Percentiles rank a stretch among this genome's conserved stretches.
Evolutionary conservation across 345 rosid genomes (phyloP).

Genomic region (Acer negundo): DNA sequence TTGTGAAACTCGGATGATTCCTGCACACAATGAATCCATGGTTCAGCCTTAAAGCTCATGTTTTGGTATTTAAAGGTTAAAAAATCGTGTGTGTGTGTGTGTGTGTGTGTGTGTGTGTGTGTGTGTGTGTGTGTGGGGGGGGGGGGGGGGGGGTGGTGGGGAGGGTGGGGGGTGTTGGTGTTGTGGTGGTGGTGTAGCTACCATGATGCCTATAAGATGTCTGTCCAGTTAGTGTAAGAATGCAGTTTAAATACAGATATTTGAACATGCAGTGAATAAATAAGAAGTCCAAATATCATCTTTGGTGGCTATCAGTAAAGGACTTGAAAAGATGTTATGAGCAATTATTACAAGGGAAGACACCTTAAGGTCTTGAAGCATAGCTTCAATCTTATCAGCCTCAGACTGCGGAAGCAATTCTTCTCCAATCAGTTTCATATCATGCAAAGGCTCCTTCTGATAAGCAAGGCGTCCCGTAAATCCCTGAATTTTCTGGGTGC

Average conservation of each 20-base stretch:
- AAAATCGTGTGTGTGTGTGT: too few relatives aligned
- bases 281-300: not conserved
- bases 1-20: constrained; percentile 93
- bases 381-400: constrained; percentile 90
- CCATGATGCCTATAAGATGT: constrained; percentile 5
- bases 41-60: constrained; percentile 6
- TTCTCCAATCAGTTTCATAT: constrained; percentile 56
- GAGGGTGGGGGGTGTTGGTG: too few relatives aligned
- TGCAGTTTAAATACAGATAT: not conserved
- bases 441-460: constrained; percentile 55
- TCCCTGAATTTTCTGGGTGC: constrained; percentile 59
- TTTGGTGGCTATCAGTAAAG: constrained; percentile 8
- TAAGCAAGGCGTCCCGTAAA: constrained; percentile 48
- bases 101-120: too few relatives aligned
- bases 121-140: too few relatives aligned
- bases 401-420: constrained; percentile 92
- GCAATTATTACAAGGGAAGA: constrained; percentile 2
- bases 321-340: constrained; percentile 3
- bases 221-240: not conserved
- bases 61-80: constrained; percentile 11
- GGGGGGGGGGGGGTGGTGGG: too few relatives aligned
- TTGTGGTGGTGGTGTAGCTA: too few relatives aligned
- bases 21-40: constrained; percentile 39
- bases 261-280: not conserved
- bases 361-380: constrained; percentile 92